Evolutionary conservation across 169 alveolate species (phyloP), one percentile per base, ranked within the genome.

Genomic region (Plasmodium cynomolgi): DNA sequence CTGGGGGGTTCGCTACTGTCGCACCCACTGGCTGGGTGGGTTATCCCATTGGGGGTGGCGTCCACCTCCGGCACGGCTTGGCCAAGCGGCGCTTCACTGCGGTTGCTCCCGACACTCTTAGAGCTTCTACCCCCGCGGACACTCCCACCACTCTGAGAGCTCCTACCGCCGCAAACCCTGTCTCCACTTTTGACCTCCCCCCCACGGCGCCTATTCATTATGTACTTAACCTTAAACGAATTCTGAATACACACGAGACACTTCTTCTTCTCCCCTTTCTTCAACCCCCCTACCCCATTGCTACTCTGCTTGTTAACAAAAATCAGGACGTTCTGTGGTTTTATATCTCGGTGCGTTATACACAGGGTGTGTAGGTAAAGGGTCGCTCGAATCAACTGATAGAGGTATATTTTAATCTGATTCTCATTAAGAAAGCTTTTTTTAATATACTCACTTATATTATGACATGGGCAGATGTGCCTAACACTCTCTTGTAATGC

Each of bases 321-420:
- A 17, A 99, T 99, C 26, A 99, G 98, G 37, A 99, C 96, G 95
- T 99, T 99, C 94, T 99, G 99, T 17, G 99, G 99, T 92, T 99
- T 99, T 82, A 99, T 98, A 84, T 99, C 99, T 84, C 99, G 97
- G 95, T 99, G 99, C 84, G 99, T 98, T 62, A 99, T 97, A 2
- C 99, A 99, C 54, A 97, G 95, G 11, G 99, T 96, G 83, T 99
- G 99, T 29, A 99, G 97, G 92, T 98, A 99, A 62, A 99, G 99
- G 54, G 99, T 96, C 9, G 99, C 99, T 93, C 99, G 93, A 92
- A 98, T 97, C 88, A 99, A 84, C 95, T 99, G 99, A 93, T 98
- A 99, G 20, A 99, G 97, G 96, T 99, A 99, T 15, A 99, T 96
- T 90, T 99, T 98, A 34, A 98, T 97, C 47, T 86, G 93, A 54